Evolutionary conservation across 2,329 filamentous ascomycete species (phyloP).

Genomic region (Trichophyton benhamiae): DNA sequence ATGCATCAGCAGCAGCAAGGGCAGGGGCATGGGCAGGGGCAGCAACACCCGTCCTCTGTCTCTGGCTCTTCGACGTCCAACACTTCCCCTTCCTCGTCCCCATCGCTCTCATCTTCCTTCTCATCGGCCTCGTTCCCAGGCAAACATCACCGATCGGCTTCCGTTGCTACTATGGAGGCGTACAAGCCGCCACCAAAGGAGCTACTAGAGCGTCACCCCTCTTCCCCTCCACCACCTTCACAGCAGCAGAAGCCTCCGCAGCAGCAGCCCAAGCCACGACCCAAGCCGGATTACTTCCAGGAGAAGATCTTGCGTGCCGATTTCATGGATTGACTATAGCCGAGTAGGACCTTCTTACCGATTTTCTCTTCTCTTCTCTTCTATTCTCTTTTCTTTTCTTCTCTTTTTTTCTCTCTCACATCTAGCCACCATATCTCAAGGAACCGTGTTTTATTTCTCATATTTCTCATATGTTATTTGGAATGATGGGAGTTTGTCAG

Average conservation of each 20-base stretch:
- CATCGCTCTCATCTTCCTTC: slow-evolving; percentile 11
- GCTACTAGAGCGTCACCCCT: slow-evolving; percentile 8
- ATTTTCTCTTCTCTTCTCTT: background rate
- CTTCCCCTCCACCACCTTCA: background rate
- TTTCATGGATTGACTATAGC: slow-evolving; percentile 66
- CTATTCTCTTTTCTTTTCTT: background rate
- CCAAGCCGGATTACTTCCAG: slow-evolving; percentile 85
- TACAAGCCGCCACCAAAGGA: slow-evolving; percentile 19
- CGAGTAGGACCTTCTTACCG: background rate
- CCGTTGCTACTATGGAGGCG: slow-evolving; percentile 42
- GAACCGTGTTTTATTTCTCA: too few species aligned
- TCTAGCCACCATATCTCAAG: background rate
- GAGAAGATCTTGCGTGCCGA: slow-evolving; percentile 96
- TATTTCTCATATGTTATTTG: background rate
- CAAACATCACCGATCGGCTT: slow-evolving; percentile 29
- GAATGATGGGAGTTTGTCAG: background rate
- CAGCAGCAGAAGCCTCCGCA: slow-evolving; percentile 10
- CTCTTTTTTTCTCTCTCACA: background rate
- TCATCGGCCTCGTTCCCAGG: slow-evolving; percentile 29
- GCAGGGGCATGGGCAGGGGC: slow-evolving; percentile 1
- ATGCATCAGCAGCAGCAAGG: background rate
- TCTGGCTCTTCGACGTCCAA: slow-evolving; percentile 14
- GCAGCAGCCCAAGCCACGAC: slow-evolving; percentile 39
- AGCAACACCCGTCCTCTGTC: background rate
- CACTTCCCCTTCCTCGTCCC: slow-evolving; percentile 20